These are phyloP conservation scores for Rubus parviflorus DNA, from an alignment of 306 rosid species.

Conservation along the genomic window DNA sequence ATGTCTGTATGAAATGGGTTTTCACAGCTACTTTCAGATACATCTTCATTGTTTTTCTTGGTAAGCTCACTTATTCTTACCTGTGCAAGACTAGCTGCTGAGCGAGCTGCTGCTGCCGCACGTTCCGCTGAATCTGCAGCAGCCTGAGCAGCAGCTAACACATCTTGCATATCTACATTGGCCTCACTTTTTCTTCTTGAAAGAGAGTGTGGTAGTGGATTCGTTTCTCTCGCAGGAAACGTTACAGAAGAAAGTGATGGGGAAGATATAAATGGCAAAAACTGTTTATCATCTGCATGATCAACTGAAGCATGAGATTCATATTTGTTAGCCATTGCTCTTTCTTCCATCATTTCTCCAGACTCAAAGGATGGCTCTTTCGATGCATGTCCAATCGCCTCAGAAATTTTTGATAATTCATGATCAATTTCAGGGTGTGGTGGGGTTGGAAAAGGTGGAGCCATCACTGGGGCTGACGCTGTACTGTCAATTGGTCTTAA, in stretches of 20 bases:
- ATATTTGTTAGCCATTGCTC: slow-evolving; percentile 36
- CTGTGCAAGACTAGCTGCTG: slow-evolving; percentile 86
- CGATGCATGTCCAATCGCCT: slow-evolving; percentile 26
- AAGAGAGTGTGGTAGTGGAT: slow-evolving; percentile 36
- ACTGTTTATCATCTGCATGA: slow-evolving; percentile 57
- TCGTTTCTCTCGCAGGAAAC: slow-evolving; percentile 41
- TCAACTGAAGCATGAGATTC: slow-evolving; percentile 50
- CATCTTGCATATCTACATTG: slow-evolving; percentile 72
- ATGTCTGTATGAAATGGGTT: slow-evolving; percentile 54
- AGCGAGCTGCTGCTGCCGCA: slow-evolving; percentile 92
- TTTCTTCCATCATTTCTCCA: slow-evolving; percentile 34
- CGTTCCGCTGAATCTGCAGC: slow-evolving; percentile 93
- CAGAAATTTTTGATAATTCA: slow-evolving; percentile 37
- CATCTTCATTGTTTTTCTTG: slow-evolving; percentile 47
- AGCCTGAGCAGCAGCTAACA: slow-evolving; percentile 87
- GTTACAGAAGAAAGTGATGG: slow-evolving; percentile 55
- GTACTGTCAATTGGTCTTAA: slow-evolving; percentile 38
- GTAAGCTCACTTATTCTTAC: slow-evolving; percentile 64
- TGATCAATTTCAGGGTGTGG: slow-evolving; percentile 39
- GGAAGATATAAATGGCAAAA: slow-evolving; percentile 77
- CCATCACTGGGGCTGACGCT: slow-evolving; percentile 54
- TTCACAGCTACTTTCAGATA: slow-evolving; percentile 45
- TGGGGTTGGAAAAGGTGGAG: slow-evolving; percentile 33
- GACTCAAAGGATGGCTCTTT: slow-evolving; percentile 29
- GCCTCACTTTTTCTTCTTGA: slow-evolving; percentile 49